Base-by-base conservation (phyloP, 257 asterid genomes). In the Lantana camara region DNA sequence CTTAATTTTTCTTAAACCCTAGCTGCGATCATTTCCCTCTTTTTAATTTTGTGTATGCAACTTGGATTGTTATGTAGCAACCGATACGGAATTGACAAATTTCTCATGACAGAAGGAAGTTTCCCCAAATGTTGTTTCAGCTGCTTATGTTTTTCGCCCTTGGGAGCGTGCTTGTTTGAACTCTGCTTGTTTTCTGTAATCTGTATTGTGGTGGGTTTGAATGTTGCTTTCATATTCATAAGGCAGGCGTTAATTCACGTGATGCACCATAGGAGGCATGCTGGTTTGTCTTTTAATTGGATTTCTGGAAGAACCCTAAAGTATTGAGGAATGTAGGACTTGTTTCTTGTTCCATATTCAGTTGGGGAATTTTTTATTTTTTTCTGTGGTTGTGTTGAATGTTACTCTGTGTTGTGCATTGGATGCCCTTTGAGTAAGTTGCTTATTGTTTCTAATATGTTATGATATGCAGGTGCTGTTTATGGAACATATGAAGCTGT, bases 401-500 rank as follows among this genome's bases (percentile, higher is more conserved):
- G n/a, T 14, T 24, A 56, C 8, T 60, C 55, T 7, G 15, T 35
- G 20, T 24, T 20, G 42, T 66, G 6, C 17, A 17, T 49, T 12
- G 14, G 40, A 19, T 19, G 34, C 29, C 19, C 3, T 23, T 23
- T 13, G 42, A 10, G 56, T 44, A 51, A 40, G 22, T 19, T 53
- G 30, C 11, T 47, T 41, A 37, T 7, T 35, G 13, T 50, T 23
- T 67, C 20, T 9, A 4, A 60, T n/a, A 9, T 57, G 60, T 35
- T 55, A 4, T 70, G 35, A 38, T 69, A 34, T 63, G 60, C 83
- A 82, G 93, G 89, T 69, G 93, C 85, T 67, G 93, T 85, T 54
- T 85, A 82, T 74, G 93, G 89, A 71, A 85, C 87, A 22, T 82
- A 82, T 51, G 89, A 85, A 75, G 93, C 87, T 69, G 68, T 82